Percentiles rank a stretch among this genome's conserved stretches.
Evolutionary conservation across 2,329 filamentous ascomycete species (phyloP).

Genomic region (Colletotrichum sojae): DNA sequence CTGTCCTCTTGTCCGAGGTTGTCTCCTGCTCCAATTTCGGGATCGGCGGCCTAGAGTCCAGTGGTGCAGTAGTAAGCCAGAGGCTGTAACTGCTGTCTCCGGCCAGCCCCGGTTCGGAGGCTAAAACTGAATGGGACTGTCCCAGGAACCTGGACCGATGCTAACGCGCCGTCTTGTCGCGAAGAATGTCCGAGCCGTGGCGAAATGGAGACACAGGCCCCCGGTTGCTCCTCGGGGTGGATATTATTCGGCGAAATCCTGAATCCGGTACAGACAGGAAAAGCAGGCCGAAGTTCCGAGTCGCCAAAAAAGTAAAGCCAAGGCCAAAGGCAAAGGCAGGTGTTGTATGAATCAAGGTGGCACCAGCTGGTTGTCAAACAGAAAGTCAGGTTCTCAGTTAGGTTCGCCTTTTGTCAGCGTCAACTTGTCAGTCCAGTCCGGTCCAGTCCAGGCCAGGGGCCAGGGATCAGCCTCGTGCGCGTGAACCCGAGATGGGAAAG

Average conservation of each 20-base stretch:
- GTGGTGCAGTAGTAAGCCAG: background rate
- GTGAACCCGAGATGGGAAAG: conserved; percentile 7
- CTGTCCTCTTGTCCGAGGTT: conserved; percentile 14
- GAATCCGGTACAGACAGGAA: conserved; percentile 12
- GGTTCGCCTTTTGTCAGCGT: background rate
- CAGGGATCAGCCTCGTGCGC: conserved; percentile 27
- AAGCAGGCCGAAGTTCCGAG: conserved; percentile 2
- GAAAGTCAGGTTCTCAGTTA: background rate
- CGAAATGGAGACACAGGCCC: conserved; percentile 18
- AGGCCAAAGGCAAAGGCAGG: background rate
- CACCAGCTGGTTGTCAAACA: background rate
- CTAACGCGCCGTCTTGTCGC: conserved; percentile 7
- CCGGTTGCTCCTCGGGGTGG: conserved; percentile 10
- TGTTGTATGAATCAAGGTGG: background rate
- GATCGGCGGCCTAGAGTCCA: conserved; percentile 4
- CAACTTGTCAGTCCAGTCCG: background rate
- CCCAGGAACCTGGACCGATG: conserved; percentile 26
- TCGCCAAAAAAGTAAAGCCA: conserved; percentile 9
- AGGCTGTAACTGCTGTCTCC: too few relatives aligned
- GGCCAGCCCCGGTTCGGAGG: conserved; percentile 8
- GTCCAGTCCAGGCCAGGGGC: conserved; percentile 4
- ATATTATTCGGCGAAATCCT: conserved; percentile 27
- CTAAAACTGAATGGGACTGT: conserved; percentile 22
- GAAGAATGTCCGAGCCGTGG: conserved; percentile 17
- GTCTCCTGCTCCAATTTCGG: conserved; percentile 3